phyloP scores from a whole-genome alignment of 257 asterid genomes.

The Buddleja alternifolia region DNA sequence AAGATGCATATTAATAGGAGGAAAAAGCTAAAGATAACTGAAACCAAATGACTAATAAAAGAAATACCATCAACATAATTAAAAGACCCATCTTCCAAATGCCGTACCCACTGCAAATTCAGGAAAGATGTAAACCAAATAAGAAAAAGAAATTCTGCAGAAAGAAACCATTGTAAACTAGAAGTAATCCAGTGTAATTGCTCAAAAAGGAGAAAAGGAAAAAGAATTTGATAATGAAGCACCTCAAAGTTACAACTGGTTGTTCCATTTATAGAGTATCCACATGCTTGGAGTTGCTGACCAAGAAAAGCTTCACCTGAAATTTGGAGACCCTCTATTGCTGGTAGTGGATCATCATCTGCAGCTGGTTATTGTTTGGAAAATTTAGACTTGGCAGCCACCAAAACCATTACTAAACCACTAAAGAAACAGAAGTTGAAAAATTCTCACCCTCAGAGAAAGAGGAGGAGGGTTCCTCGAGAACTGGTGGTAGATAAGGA shows the following conservation, averaged over 20 bases:
- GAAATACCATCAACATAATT: slow-evolving; percentile 82
- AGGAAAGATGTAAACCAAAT: slow-evolving; percentile 30
- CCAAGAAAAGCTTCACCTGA: slow-evolving; percentile 97
- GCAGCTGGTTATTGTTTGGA: slow-evolving; percentile 61
- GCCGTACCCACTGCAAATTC: slow-evolving; percentile 94
- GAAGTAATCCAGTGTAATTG: slow-evolving; percentile 30
- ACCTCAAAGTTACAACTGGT: slow-evolving; percentile 99
- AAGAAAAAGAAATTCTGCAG: slow-evolving; percentile 24
- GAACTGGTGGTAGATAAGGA: slow-evolving; percentile 89
- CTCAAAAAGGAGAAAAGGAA: slow-evolving; percentile 13
- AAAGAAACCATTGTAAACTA: slow-evolving; percentile 24
- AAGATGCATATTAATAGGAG: slow-evolving; percentile 20
- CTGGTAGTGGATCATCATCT: slow-evolving; percentile 90
- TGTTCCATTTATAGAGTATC: slow-evolving; percentile 92
- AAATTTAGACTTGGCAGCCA: slow-evolving; percentile 25
- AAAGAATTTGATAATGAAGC: slow-evolving; percentile 22
- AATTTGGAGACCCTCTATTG: slow-evolving; percentile 93
- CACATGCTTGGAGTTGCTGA: slow-evolving; percentile 86
- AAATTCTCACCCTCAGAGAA: slow-evolving; percentile 80
- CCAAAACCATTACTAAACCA: slow-evolving; percentile 30
- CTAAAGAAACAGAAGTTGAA: slow-evolving; percentile 30
- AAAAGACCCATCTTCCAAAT: slow-evolving; percentile 92
- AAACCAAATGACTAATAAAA: slow-evolving; percentile 27
- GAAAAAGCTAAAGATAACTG: slow-evolving; percentile 1
- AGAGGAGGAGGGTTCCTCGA: slow-evolving; percentile 92